phyloP scores from a whole-genome alignment of 257 asterid genomes.

The Rehmannia glutinosa region DNA sequence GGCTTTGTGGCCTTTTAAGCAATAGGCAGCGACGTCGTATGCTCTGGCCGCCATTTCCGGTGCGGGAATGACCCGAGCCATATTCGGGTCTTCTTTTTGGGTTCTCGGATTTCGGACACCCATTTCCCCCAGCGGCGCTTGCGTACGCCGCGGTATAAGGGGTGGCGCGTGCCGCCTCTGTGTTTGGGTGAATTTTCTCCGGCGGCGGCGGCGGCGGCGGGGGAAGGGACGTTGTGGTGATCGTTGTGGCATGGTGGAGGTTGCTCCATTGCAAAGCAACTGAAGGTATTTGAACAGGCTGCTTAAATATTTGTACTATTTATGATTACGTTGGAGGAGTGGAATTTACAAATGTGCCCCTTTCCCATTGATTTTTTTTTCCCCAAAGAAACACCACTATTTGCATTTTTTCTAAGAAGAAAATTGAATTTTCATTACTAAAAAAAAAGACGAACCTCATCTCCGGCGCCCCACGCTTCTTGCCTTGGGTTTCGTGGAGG shows the following conservation, averaged over 20 bases:
- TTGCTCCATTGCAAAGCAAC: constrained; percentile 30
- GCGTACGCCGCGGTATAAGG: constrained; percentile 55
- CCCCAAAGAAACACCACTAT: background rate
- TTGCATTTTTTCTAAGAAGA: too few relatives aligned
- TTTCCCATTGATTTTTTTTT: background rate
- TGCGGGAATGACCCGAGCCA: constrained; percentile 63
- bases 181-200: background rate
- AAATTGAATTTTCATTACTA: too few relatives aligned
- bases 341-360: constrained; percentile 18
- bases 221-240: background rate
- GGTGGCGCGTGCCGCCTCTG: constrained; percentile 33
- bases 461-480: too few relatives aligned
- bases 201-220: background rate
- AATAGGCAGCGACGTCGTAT: constrained; percentile 61
- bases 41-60: constrained; percentile 80
- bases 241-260: constrained; percentile 32
- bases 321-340: background rate
- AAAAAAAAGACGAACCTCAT: too few relatives aligned
- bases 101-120: constrained; percentile 73
- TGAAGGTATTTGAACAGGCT: background rate
- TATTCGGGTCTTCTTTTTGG: constrained; percentile 49
- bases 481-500: too few relatives aligned
- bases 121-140: constrained; percentile 68
- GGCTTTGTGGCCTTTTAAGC: constrained; percentile 44
- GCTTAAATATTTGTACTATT: background rate